Evolutionary conservation across 202 grass and related monocot genomes (phyloP).

Genomic region (Brachypodium distachyon): DNA sequence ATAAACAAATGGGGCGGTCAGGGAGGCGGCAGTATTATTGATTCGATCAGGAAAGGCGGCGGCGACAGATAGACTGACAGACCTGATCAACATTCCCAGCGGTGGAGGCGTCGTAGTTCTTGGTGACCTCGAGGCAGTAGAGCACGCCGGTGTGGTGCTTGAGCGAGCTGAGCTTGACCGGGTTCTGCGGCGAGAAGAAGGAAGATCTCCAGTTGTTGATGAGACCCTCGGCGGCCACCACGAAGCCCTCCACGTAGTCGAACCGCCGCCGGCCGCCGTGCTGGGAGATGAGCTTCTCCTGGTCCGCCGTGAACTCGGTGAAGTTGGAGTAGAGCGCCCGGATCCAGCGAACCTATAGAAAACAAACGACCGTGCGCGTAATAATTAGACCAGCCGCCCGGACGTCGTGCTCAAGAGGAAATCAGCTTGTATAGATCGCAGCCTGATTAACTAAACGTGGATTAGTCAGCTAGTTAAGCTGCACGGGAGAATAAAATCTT

Average conservation of each 20-base stretch:
- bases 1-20: not conserved
- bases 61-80: constrained; percentile 11
- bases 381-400: not conserved
- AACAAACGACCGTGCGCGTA: not conserved
- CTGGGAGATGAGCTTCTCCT: constrained; percentile 72
- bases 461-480: not conserved
- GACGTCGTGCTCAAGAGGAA: not conserved
- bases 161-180: constrained; percentile 78
- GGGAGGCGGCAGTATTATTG: not conserved
- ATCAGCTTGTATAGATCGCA: not conserved
- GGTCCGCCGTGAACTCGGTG: constrained; percentile 60
- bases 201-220: constrained; percentile 99
- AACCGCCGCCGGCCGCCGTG: constrained; percentile 45
- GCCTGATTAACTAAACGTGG: not conserved
- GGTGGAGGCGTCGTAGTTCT: constrained; percentile 68
- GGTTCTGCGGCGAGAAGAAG: constrained; percentile 92
- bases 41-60: constrained; percentile 7
- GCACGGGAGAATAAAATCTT: constrained; percentile 16
- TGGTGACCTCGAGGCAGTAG: constrained; percentile 90
- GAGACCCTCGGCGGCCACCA: constrained; percentile 77
- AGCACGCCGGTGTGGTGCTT: constrained; percentile 47
- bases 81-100: constrained; percentile 93
- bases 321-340: constrained; percentile 88
- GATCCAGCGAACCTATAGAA: constrained; percentile 70
- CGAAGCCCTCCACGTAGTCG: constrained; percentile 94